Evolutionary conservation across 306 rosid species (phyloP), one percentile per base, ranked within the genome.

Genomic region (Morella rubra): DNA sequence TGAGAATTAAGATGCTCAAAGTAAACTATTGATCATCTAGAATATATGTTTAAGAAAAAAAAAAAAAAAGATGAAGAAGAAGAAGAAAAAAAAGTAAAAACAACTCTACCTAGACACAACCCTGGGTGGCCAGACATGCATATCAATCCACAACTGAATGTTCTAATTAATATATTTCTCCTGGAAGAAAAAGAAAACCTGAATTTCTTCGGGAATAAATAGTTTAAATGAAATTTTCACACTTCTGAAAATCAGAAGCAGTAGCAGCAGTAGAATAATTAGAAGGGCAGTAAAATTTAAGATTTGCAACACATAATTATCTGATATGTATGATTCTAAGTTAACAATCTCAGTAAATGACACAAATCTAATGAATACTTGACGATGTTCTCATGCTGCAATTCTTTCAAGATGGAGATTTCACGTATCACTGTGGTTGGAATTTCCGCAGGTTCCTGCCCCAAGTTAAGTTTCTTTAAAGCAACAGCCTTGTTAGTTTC

Each of bases 391-490:
- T 87, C 87, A 61, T 92, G 97, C 81, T 92, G 96, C 97, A 92
- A 89, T 85, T 92, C 97, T 76, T 92, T 92, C 74, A 92, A 56
- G 59, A 92, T 92, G 11, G 97, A 92, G 87, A 92, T 92, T 84
- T 92, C 97, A 1, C 97, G 88, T 41, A 92, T 92, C 1, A 96
- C 97, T 1, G 97, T 90, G 88, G 93, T 92, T 4, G 97, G 97
- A 73, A 92, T 96, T 4, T 93, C 96, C 79, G 89, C 97, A 64
- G 90, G 96, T 78, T 90, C 97, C 81, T 92, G 97, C 88, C 90
- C 97, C 79, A 92, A 79, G 13, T 96, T 93, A 86, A 92, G 90
- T 81, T 92, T 92, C 90, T 92, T 92, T 69, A 92, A 83, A 0
- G 97, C 97, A 73, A 90, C 90, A 53, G 96, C 90, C 85, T 89